Conservation (phyloP, 257 asterid genomes). For the Asclepias syriaca region DNA sequence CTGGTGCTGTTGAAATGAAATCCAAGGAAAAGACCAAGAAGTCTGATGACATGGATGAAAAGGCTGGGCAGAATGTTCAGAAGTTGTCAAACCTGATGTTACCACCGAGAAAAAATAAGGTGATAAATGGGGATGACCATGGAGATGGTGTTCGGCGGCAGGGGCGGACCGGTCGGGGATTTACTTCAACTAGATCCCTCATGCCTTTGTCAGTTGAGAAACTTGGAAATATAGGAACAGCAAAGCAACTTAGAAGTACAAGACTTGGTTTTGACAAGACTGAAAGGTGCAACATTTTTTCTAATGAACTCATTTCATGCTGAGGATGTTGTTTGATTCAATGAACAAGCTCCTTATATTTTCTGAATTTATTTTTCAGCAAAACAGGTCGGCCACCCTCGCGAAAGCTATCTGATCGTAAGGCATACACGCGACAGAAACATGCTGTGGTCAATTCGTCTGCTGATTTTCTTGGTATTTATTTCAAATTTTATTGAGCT, state of each 20-base stretch:
- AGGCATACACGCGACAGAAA: constrained; percentile 72
- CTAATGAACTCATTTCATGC: neutral
- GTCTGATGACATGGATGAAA: constrained; percentile 58
- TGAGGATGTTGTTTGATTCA: neutral
- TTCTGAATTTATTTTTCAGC: constrained; percentile 44
- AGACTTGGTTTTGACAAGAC: constrained; percentile 69
- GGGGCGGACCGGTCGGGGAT: constrained; percentile 81
- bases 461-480: constrained; percentile 74
- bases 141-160: constrained; percentile 78
- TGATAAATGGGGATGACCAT: constrained; percentile 40
- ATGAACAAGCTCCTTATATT: constrained; percentile 15
- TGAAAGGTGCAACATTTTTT: constrained; percentile 51
- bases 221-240: constrained; percentile 65
- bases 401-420: constrained; percentile 85
- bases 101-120: constrained; percentile 78
- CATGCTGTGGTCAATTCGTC: constrained; percentile 46
- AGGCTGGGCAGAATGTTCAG: constrained; percentile 62
- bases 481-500: neutral
- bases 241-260: constrained; percentile 81
- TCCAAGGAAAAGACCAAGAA: constrained; percentile 57
- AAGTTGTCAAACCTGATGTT: constrained; percentile 71
- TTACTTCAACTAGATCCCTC: constrained; percentile 64
- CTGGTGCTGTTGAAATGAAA: constrained; percentile 69
- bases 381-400: constrained; percentile 77
- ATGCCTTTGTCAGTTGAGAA: constrained; percentile 62